A percentile compares a stretch with the other conserved stretches of the same genome.
Conservation (phyloP, 495 filamentous ascomycete genomes). For the Thozetella sp. region DNA sequence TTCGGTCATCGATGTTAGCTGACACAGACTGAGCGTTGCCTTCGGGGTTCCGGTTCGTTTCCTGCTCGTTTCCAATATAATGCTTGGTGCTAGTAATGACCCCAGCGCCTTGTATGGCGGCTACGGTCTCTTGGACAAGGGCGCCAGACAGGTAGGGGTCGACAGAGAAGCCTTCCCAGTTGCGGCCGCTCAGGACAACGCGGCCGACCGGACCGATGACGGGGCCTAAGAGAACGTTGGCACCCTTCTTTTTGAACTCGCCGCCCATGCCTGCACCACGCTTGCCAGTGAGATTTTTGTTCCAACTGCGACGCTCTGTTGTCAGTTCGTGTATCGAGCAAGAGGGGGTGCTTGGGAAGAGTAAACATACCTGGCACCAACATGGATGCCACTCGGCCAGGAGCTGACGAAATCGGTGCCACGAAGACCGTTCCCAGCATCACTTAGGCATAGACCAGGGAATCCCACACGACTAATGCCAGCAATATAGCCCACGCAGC, state of each 20-base stretch:
- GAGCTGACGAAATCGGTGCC: conserved; percentile 61
- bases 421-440: conserved; percentile 65
- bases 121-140: conserved; percentile 44
- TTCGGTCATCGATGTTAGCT: conserved; percentile 67
- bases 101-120: conserved; percentile 52
- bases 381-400: conserved; percentile 58
- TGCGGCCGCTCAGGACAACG: conserved; percentile 52
- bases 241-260: conserved; percentile 63
- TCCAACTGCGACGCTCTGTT: conserved; percentile 51
- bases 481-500: conserved; percentile 55
- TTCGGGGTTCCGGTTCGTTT: conserved; percentile 57
- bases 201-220: conserved; percentile 61
- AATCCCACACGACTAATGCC: conserved; percentile 58
- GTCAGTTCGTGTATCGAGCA: neutral
- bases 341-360: neutral
- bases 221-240: conserved; percentile 68
- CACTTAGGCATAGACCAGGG: conserved; percentile 63
- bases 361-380: conserved; percentile 52
- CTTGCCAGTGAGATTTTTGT: conserved; percentile 49
- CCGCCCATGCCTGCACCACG: conserved; percentile 54
- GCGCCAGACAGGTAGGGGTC: conserved; percentile 52
- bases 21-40: conserved; percentile 51
- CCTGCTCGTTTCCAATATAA: conserved; percentile 69
- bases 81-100: conserved; percentile 62
- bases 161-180: conserved; percentile 58